These are phyloP conservation scores for Monilinia vaccinii-corymbosi DNA, from an alignment of 2,329 filamentous ascomycete genomes.

Conservation along the genomic window DNA sequence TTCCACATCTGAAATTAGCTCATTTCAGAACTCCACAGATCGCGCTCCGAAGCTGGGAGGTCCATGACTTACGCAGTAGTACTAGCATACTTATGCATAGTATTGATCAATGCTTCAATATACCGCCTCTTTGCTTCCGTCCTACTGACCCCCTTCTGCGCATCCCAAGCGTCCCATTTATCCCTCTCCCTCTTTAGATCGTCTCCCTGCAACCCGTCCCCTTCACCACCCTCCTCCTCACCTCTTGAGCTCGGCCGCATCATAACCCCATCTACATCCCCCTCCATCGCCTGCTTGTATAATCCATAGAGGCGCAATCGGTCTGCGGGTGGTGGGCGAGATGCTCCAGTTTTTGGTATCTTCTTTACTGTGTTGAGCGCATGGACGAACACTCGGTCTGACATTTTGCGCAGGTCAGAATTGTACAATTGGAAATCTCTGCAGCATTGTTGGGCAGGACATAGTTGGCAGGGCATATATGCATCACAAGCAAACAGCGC, in stretches of 20 bases:
- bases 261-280: constrained; percentile 91
- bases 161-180: constrained; percentile 94
- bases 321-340: constrained; percentile 76
- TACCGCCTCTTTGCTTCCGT: constrained; percentile 93
- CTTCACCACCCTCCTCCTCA: constrained; percentile 41
- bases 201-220: constrained; percentile 17
- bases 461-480: neutral
- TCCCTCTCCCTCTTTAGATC: constrained; percentile 46
- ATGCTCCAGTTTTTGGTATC: constrained; percentile 85
- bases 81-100: constrained; percentile 91
- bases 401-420: neutral
- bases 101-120: constrained; percentile 87
- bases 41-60: neutral
- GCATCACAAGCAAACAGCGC: constrained; percentile 1
- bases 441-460: neutral
- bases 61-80: constrained; percentile 55
- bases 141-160: constrained; percentile 70
- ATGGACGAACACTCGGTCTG: constrained; percentile 97
- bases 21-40: neutral
- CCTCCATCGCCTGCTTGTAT: constrained; percentile 99
- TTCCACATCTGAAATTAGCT: constrained; percentile 11
- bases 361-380: constrained; percentile 98
- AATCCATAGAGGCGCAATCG: constrained; percentile 91
- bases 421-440: neutral
- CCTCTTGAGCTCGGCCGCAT: constrained; percentile 63